Conservation (phyloP, 2,329 filamentous ascomycete species). For the Corynespora cassiicola region DNA sequence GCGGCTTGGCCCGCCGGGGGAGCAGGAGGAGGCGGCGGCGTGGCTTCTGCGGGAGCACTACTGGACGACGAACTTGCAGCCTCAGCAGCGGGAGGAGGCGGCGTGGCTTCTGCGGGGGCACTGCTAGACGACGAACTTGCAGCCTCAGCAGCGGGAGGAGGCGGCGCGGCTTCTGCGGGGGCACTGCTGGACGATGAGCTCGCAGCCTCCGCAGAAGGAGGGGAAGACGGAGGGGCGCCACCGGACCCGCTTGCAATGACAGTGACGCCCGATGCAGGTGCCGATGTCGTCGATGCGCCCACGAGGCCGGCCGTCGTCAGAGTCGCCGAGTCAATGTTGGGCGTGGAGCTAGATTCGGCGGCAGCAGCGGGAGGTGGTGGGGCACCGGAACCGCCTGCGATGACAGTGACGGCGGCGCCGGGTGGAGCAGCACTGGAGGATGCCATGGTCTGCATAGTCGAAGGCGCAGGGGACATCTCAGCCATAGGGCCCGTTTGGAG, state of each 20-base stretch:
- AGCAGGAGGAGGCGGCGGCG: conserved; percentile 20
- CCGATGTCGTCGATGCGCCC: conserved; percentile 19
- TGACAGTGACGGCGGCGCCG: conserved; percentile 18
- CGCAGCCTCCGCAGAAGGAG: too few relatives aligned
- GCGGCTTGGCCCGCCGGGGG: conserved; percentile 4
- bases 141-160: background rate
- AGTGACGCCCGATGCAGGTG: conserved; percentile 24
- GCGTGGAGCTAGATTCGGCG: conserved; percentile 14
- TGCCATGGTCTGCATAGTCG: conserved; percentile 32
- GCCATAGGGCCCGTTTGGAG: conserved; percentile 24
- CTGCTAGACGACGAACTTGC: conserved; percentile 2
- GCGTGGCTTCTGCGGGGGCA: conserved; percentile 5
- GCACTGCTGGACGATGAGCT: conserved; percentile 9
- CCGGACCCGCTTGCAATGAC: conserved; percentile 19
- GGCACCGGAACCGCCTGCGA: conserved; percentile 23
- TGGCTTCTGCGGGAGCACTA: conserved; percentile 9
- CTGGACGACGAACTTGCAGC: conserved; percentile 6
- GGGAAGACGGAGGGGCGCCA: conserved; percentile 2
- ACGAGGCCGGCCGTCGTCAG: conserved; percentile 24
- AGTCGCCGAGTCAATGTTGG: conserved; percentile 27
- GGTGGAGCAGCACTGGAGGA: conserved; percentile 15
- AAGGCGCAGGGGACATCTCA: conserved; percentile 7
- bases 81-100: conserved; percentile 5
- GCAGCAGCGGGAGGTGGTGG: conserved; percentile 15
- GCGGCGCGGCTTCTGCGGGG: background rate